Evolutionary conservation across 139 green algal genomes (phyloP), one percentile per base, ranked within the genome.

Genomic region (Ulvella scutata): DNA sequence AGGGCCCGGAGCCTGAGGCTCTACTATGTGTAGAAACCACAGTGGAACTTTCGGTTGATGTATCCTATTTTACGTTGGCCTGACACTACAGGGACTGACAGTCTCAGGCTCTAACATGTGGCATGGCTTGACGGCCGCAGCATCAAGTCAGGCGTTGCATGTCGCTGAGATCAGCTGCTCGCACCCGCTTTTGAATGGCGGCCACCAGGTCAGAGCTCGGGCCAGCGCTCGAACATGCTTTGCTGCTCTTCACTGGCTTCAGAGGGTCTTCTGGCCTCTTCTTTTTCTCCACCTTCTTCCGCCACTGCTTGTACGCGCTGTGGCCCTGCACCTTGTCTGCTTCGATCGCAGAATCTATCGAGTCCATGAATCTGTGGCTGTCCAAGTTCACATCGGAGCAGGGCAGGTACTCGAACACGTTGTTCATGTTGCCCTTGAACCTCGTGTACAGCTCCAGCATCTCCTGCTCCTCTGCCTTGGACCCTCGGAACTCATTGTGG

Each of bases 401-500:
- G 23, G 73, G 38, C 26, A 77, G 21, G n/a, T 43, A 60, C 10
- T 37, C 31, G n/a, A 81, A 75, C 73, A 91, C 87, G 75, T 85
- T 74, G 4, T 62, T 17, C 93, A 98, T 98, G 79, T 92, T 77
- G 4, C 93, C 93, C 9, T 84, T 67, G 77, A 92, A 92, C 31
- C 88, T 61, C 0, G 38, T 21, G 77, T 97, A 96, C 10, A 86
- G 75, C 40, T 79, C 73, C 31, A 96, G 82, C 34, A 98, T 59
- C 43, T 98, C 91, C 2, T 4, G 28, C 9, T 43, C 44, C 81
- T 97, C 93, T 78, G 95, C 86, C 0, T 82, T 76, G 3, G 81
- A 86, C 21, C 92, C 92, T 1, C 89, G 80, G 79, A 90, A 98
- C 36, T 81, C 36, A 3, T 76, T 75, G 74, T 89, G 82, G 23